These are phyloP conservation scores for Sclerotinia subarctica DNA, from an alignment of 2,329 filamentous ascomycete species.

Conservation along the genomic window DNA sequence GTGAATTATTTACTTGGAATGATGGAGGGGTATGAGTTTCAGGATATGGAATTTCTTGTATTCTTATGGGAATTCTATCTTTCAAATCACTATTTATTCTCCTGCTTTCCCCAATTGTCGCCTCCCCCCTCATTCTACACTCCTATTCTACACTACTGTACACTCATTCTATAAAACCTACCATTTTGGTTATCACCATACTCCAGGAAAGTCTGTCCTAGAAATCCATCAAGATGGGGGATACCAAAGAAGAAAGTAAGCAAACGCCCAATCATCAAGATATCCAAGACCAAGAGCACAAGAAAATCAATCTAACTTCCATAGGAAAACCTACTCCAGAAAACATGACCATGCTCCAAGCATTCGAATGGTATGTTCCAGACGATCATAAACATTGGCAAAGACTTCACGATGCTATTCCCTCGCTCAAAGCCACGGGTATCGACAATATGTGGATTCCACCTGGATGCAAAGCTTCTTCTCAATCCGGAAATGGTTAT, in stretches of 20 bases:
- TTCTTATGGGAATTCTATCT: not conserved
- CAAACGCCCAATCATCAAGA: not conserved
- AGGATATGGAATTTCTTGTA: not conserved
- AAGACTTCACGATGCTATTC: slow-evolving; percentile 51
- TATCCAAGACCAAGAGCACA: not conserved
- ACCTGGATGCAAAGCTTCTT: slow-evolving; percentile 66
- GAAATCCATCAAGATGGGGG: slow-evolving; percentile 17
- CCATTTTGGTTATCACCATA: not conserved
- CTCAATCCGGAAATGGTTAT: slow-evolving; percentile 61
- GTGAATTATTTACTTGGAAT: slow-evolving; percentile 14
- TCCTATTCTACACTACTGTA: not conserved
- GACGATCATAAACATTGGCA: slow-evolving; percentile 59
- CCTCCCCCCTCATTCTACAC: no score
- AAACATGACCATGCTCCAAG: slow-evolving; percentile 62
- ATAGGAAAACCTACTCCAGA: slow-evolving; percentile 40
- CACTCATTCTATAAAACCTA: not conserved
- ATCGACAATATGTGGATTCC: slow-evolving; percentile 66
- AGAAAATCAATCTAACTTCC: not conserved
- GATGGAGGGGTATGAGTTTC: not conserved
- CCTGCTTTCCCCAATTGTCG: not conserved
- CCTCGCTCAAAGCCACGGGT: slow-evolving; percentile 56
- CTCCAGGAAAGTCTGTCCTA: not conserved
- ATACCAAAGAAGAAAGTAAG: slow-evolving; percentile 15
- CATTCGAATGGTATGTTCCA: slow-evolving; percentile 70
- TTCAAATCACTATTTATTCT: not conserved